Evolutionary conservation across 169 alveolate species (phyloP).

Genomic region (Cryptosporidium ubiquitum): DNA sequence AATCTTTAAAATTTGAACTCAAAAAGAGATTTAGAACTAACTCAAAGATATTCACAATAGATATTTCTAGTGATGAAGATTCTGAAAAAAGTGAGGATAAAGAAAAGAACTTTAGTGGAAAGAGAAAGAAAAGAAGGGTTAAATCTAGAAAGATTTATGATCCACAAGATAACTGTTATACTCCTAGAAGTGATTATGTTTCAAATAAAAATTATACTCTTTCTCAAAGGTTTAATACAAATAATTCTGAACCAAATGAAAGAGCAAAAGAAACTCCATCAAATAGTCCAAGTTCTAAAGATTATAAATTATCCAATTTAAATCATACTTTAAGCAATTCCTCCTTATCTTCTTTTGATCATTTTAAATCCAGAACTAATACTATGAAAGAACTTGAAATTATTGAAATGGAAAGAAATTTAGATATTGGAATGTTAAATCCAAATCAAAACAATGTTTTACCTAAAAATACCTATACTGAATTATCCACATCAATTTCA

Average conservation of each 20-base stretch:
- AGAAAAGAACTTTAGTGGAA: neutral
- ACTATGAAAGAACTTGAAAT: slow-evolving; percentile 14
- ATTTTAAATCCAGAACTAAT: slow-evolving; percentile 12
- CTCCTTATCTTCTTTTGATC: neutral
- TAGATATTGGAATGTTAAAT: neutral
- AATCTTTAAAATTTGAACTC: neutral
- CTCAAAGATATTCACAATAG: slow-evolving; percentile 34
- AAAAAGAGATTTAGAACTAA: slow-evolving; percentile 37
- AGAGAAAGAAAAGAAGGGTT: neutral
- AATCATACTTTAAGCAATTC: neutral
- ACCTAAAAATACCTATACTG: neutral
- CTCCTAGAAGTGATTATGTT: neutral
- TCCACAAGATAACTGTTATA: neutral
- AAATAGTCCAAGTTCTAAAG: neutral
- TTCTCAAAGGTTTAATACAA: neutral
- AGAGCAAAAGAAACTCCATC: neutral
- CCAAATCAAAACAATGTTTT: neutral
- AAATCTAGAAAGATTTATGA: neutral
- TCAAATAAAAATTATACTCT: neutral
- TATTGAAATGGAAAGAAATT: slow-evolving; percentile 8
- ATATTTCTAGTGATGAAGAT: neutral
- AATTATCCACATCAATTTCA: neutral
- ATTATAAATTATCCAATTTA: neutral
- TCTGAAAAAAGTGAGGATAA: neutral
- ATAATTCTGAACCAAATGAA: neutral